Evolutionary conservation across 2,329 filamentous ascomycete species (phyloP), one percentile per base, ranked within the genome.

Genomic region (Plenodomus lindquistii): DNA sequence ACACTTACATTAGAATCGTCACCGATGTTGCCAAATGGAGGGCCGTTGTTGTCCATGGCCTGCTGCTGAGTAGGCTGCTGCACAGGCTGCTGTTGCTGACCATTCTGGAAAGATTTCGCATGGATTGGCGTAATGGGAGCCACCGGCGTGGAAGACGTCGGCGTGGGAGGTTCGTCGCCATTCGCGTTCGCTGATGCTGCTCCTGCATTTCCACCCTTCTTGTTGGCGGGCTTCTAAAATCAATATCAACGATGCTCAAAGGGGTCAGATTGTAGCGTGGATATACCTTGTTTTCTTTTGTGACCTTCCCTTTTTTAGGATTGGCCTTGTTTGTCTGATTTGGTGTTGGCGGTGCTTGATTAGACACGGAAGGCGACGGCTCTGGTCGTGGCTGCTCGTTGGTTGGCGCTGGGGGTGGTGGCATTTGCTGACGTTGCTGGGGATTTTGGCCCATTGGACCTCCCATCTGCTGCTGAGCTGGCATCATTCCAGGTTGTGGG

Each of bases 301-400:
- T 87, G 4, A 75, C 76, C 77, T 90, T 89, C 27, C n/a, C n/a
- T 81, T 93, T 93, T 57, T 90, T 91, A 1, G 88, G 87, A 27
- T 83, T 85, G 3, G 86, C 73, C 77, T 93, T 93, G 66, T 85
- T 86, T 1, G 78, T 71, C 66, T 90, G 87, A 42, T 84, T 85
- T 1, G 89, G 89, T 3, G 89, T 94, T 1, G 89, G 89, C 1
- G 89, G 89, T 29, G 86, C 87, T 40, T 63, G 59, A 38, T 75
- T 67, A 20, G 71, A 70, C 52, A 75, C 74, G 29, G 73, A 72
- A 16, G 78, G 77, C 48, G 77, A 79, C 42, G 77, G 77, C 43
- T 79, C 74, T 10, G 76, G 75, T 21, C 75, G 67, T 17, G 69
- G 65, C 42, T 73, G 71, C 42, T 73, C 70, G 47, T 64, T 72